Conservation (phyloP, 2,329 filamentous ascomycete species). For the Fulvia fulva region DNA sequence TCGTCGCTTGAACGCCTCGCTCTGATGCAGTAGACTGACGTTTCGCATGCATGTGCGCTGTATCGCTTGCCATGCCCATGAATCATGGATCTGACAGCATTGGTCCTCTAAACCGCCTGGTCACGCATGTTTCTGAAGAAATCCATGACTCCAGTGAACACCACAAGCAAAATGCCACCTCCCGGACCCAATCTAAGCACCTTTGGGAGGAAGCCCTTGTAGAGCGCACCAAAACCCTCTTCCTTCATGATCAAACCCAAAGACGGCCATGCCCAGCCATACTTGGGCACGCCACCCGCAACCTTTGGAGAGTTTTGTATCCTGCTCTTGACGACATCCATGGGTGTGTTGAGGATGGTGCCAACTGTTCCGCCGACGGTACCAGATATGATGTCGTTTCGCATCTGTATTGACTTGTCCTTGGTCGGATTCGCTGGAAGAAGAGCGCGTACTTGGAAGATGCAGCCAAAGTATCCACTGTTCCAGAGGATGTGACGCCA, state of each 20-base stretch:
- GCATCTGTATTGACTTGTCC: constrained; percentile 74
- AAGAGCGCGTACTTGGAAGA: constrained; percentile 89
- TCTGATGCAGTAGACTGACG: background rate
- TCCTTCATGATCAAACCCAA: constrained; percentile 84
- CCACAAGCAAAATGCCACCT: constrained; percentile 72
- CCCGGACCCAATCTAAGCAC: constrained; percentile 73
- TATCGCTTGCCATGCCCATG: background rate
- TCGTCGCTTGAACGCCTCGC: background rate
- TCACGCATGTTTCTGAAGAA: constrained; percentile 74
- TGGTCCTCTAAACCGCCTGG: constrained; percentile 23
- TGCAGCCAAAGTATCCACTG: constrained; percentile 94
- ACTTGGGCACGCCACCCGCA: constrained; percentile 79
- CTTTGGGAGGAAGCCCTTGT: constrained; percentile 98
- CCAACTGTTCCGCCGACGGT: constrained; percentile 83
- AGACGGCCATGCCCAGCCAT: constrained; percentile 96
- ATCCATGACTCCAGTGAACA: constrained; percentile 85
- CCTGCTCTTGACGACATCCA: constrained; percentile 96
- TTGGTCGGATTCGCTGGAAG: constrained; percentile 67
- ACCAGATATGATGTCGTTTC: constrained; percentile 84
- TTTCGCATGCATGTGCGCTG: background rate
- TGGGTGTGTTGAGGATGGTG: constrained; percentile 88
- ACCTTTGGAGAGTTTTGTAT: constrained; percentile 92
- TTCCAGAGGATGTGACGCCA: constrained; percentile 97
- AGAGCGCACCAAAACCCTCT: constrained; percentile 86
- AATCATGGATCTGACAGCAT: background rate